Base-by-base conservation (phyloP, 2,329 filamentous ascomycete genomes). In the Gyromitra esculenta region DNA sequence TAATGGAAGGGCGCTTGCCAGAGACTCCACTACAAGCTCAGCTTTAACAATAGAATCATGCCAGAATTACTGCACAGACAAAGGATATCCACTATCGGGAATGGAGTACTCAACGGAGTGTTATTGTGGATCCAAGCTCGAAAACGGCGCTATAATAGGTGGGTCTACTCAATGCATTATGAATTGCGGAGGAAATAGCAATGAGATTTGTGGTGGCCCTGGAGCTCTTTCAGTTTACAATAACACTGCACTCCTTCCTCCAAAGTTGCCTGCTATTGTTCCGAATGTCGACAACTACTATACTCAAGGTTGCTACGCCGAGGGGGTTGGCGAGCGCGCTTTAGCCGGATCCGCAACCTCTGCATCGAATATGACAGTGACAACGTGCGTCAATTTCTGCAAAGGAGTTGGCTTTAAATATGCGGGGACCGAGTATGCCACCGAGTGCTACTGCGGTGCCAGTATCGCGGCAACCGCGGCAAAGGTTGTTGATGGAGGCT, bases 171-270 rank as follows among this genome's bases (percentile, higher is more conserved):
- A 87, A 77, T 89, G 88, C 82, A 86, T 87, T 81, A 88, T 84
- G 73, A 81, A 84, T 48, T 89, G 88, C 76, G 79, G 82, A 0
- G 88, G 87, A 0, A 84, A 86, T 56, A 73, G 85, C 37, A 85
- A 85, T 74, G 83, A 88, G 79, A 84, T 86, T 15, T 89, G 88
- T 57, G 88, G 88, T 63, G 88, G 88, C 1, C 85, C 88, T 63
- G 86, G 85, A 8, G 79, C 82, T 11, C 80, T 82, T 6, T 78
- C 81, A 15, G 54, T 78, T 15, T 79, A 78, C 35, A 73, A 75
- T 18, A 77, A 78, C 45, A 75, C 64, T 7, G 65, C 50, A 1
- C 65, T 80, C 2, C 35, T 70, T 15, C 63, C 77, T 7, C 62
- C 68, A 3, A 72, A 63, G 3, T 76, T 79, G 2, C 81, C 81